Percentiles rank a stretch among this genome's conserved stretches.
Evolutionary conservation across 2,329 filamentous ascomycete species (phyloP).

Genomic region (Ceratocystis cubensis): DNA sequence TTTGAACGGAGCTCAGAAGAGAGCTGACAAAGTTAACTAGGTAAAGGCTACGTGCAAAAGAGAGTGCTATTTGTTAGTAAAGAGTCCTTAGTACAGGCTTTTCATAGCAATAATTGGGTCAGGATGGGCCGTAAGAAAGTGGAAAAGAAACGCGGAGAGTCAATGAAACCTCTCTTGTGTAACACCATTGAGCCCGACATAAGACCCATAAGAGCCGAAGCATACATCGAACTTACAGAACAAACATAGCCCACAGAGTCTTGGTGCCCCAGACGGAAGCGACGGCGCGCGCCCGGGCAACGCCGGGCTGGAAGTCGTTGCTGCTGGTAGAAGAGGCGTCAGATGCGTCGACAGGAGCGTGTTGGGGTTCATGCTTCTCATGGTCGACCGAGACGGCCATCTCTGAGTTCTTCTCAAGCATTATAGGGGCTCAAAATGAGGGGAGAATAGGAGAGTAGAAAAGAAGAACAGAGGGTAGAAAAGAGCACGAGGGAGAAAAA

Average conservation of each 20-base stretch:
- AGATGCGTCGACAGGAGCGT: slow-evolving; percentile 18
- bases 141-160: background rate
- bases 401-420: background rate
- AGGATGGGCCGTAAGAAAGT: too few relatives aligned
- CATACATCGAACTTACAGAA: slow-evolving; percentile 27
- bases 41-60: slow-evolving; percentile 28
- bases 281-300: slow-evolving; percentile 31
- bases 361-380: slow-evolving; percentile 16
- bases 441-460: background rate
- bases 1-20: slow-evolving; percentile 29
- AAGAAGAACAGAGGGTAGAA: background rate
- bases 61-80: background rate
- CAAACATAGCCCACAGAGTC: slow-evolving; percentile 31
- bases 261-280: slow-evolving; percentile 31
- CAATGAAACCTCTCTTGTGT: background rate
- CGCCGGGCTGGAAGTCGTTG: slow-evolving; percentile 28
- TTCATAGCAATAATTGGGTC: too few relatives aligned
- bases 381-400: slow-evolving; percentile 14
- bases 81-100: too few relatives aligned
- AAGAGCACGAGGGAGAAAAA: background rate
- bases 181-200: background rate
- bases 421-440: background rate
- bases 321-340: slow-evolving; percentile 25
- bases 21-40: slow-evolving; percentile 31
- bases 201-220: background rate